Percentiles rank a stretch among this genome's conserved stretches.
Evolutionary conservation across 148 eudicot species (phyloP).

Genomic region (Vaccinium vitisidaea): DNA sequence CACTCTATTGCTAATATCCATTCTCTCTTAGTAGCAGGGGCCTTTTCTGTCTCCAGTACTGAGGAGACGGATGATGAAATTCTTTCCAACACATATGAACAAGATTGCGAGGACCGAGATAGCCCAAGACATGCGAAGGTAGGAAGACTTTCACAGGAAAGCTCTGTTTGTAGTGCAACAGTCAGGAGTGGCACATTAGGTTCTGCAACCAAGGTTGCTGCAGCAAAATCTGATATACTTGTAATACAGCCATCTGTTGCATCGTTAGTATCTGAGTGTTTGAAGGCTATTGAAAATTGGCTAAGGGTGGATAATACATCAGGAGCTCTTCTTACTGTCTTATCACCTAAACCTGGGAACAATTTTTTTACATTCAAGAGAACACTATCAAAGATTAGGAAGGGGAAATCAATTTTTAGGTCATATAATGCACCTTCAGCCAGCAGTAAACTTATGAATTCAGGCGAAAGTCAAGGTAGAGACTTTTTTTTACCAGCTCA

Average conservation of each 20-base stretch:
- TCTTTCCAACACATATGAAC: conserved; percentile 25
- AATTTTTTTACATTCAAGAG: conserved; percentile 60
- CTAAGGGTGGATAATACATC: conserved; percentile 47
- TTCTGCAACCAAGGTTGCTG: conserved; percentile 29
- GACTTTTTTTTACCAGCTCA: conserved; percentile 25
- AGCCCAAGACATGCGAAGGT: conserved; percentile 79
- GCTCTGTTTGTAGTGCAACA: conserved; percentile 58
- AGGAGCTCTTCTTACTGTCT: conserved; percentile 26
- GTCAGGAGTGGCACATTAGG: conserved; percentile 35
- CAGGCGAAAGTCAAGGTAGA: conserved; percentile 24
- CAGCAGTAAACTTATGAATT: conserved; percentile 22
- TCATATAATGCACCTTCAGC: conserved; percentile 30
- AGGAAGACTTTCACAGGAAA: conserved; percentile 78
- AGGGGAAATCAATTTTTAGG: conserved; percentile 42
- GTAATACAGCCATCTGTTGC: conserved; percentile 44
- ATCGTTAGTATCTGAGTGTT: conserved; percentile 60
- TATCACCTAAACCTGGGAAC: conserved; percentile 35
- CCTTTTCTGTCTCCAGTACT: conserved; percentile 46
- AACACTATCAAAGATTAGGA: conserved; percentile 50
- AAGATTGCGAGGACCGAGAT: conserved; percentile 53
- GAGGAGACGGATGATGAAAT: conserved; percentile 39
- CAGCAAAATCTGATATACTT: conserved; percentile 27
- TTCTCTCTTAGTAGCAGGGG: conserved; percentile 71
- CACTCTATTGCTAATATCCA: conserved; percentile 69
- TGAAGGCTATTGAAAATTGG: conserved; percentile 79